phyloP scores from a whole-genome alignment of 345 rosid genomes.

The Reutealis trisperma region DNA sequence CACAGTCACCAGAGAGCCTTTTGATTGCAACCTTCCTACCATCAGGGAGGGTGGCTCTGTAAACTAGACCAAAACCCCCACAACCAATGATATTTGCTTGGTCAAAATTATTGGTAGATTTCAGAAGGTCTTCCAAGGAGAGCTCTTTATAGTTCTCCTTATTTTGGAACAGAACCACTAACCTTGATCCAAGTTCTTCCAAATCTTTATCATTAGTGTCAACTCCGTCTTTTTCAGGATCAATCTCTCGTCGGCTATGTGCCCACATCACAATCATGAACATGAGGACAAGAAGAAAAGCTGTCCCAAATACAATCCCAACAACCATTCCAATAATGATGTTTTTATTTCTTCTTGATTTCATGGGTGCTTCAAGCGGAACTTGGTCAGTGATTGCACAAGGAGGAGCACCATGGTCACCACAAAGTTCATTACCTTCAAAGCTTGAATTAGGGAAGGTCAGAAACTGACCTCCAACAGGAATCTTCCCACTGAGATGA shows the following conservation, averaged over 20 bases:
- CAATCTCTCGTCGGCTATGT: constrained; percentile 60
- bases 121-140: constrained; percentile 59
- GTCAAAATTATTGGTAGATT: constrained; percentile 70
- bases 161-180: constrained; percentile 63
- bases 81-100: constrained; percentile 85
- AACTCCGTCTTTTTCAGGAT: constrained; percentile 61
- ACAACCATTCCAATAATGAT: constrained; percentile 52
- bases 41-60: constrained; percentile 66
- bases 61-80: constrained; percentile 89
- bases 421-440: constrained; percentile 75
- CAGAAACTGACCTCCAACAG: constrained; percentile 64
- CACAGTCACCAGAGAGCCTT: constrained; percentile 79
- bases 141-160: constrained; percentile 52
- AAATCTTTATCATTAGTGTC: constrained; percentile 40
- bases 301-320: constrained; percentile 59
- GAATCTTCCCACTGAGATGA: constrained; percentile 55
- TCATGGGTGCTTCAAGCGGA: constrained; percentile 13
- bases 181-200: constrained; percentile 53
- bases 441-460: constrained; percentile 83
- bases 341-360: constrained; percentile 38
- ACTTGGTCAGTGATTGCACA: constrained; percentile 32
- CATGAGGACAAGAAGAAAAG: constrained; percentile 49
- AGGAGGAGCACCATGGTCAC: constrained; percentile 46
- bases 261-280: constrained; percentile 50
- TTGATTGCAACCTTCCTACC: constrained; percentile 74